Conservation (phyloP, 2,329 filamentous ascomycete genomes). For the Pseudogymnoascus sp. region DNA sequence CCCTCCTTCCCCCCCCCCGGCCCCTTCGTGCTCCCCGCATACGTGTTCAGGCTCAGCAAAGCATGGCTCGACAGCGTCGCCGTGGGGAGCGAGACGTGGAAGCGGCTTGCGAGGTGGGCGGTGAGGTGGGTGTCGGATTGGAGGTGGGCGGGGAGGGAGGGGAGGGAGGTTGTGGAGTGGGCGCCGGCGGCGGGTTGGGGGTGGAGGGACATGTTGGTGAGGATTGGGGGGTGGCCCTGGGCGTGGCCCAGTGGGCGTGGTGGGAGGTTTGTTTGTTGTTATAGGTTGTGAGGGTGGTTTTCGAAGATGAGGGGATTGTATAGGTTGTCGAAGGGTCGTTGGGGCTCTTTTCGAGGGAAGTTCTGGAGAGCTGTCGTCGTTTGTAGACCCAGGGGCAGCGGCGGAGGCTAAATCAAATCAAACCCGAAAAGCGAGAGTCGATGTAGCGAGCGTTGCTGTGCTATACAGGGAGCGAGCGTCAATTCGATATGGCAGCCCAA, state of each 20-base stretch:
- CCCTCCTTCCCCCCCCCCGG: slow-evolving; percentile 86
- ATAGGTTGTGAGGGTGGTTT: not conserved
- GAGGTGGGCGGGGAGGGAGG: slow-evolving; percentile 75
- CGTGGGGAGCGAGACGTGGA: slow-evolving; percentile 84
- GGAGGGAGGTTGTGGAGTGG: slow-evolving; percentile 79
- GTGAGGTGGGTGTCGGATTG: slow-evolving; percentile 74
- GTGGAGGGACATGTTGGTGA: not conserved
- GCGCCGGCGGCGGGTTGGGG: slow-evolving; percentile 40
- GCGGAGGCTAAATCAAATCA: not conserved
- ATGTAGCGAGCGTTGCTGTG: not conserved
- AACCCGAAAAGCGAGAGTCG: not conserved
- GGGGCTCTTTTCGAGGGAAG: not conserved
- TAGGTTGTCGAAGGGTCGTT: not conserved
- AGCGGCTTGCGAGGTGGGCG: slow-evolving; percentile 76
- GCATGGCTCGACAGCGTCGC: slow-evolving; percentile 86
- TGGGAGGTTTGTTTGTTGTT: not conserved
- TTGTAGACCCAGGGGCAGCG: not conserved
- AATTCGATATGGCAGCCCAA: not conserved
- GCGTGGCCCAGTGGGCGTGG: not conserved
- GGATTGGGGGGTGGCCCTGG: not conserved
- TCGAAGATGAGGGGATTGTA: not conserved
- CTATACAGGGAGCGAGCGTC: not conserved
- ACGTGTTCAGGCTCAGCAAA: slow-evolving; percentile 88
- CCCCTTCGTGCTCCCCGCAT: slow-evolving; percentile 79
- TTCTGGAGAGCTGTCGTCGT: not conserved